These are phyloP conservation scores for Dichomitus squalens DNA, from an alignment of 1,284 basidiomycete genomes.

Conservation along the genomic window DNA sequence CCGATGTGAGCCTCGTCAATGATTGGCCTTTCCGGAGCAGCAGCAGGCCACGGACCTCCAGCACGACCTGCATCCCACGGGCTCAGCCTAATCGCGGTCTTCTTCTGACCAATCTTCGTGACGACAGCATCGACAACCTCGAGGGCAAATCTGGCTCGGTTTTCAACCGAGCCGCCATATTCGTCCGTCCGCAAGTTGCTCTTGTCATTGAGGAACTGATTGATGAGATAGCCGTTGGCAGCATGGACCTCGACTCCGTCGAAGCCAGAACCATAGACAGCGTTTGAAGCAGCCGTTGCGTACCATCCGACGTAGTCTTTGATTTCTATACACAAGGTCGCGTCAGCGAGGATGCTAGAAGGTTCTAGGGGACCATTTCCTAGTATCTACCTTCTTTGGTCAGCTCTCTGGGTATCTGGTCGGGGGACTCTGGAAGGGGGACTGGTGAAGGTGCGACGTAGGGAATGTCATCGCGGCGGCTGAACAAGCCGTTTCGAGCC, in stretches of 20 bases:
- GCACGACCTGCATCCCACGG: slow-evolving; percentile 44
- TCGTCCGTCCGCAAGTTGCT: slow-evolving; percentile 47
- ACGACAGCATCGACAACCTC: slow-evolving; percentile 7
- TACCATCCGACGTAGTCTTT: too few species aligned
- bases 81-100: slow-evolving; percentile 51
- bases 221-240: too few species aligned
- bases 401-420: neutral
- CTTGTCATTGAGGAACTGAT: slow-evolving; percentile 40
- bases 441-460: neutral
- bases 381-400: neutral
- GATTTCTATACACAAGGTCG: neutral
- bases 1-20: neutral
- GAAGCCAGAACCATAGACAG: too few species aligned
- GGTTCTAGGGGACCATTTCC: too few species aligned
- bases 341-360: neutral
- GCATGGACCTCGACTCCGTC: too few species aligned
- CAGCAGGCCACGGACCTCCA: slow-evolving; percentile 30
- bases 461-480: neutral
- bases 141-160: neutral
- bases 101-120: slow-evolving; percentile 39
- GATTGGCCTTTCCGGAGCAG: neutral
- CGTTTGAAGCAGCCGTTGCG: too few species aligned
- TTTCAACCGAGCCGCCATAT: slow-evolving; percentile 1
- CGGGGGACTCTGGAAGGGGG: neutral
- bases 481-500: neutral